phyloP scores from a whole-genome alignment of 345 rosid species.

The Adansonia digitata region DNA sequence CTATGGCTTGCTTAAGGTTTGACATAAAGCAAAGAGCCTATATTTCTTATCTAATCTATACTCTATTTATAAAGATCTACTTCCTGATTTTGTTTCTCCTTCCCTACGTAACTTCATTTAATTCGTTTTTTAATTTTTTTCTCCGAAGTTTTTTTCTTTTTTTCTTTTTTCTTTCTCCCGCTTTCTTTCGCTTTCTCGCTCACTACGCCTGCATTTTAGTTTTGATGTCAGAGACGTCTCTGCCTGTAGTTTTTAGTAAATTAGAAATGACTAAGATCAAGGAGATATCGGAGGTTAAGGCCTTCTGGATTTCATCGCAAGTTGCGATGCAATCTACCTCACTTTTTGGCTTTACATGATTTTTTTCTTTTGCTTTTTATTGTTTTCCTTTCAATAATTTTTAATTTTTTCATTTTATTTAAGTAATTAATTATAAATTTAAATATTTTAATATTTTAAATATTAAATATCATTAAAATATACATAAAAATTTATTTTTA shows the following conservation, averaged over 20 bases:
- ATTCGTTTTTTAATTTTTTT: background rate
- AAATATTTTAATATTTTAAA: too few species aligned
- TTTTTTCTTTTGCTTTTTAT: too few species aligned
- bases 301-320: background rate
- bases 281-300: background rate
- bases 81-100: background rate
- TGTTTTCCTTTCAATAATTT: too few species aligned
- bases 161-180: too few species aligned
- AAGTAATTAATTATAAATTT: too few species aligned
- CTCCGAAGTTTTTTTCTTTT: background rate
- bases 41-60: too few species aligned
- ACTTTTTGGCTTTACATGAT: too few species aligned
- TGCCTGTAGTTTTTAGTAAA: background rate
- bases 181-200: slow-evolving; percentile 10
- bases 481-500: too few species aligned
- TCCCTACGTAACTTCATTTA: background rate
- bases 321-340: too few species aligned
- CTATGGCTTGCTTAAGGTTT: slow-evolving; percentile 24
- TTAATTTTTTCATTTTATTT: too few species aligned
- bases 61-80: background rate
- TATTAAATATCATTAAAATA: too few species aligned
- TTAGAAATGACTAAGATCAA: background rate
- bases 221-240: background rate
- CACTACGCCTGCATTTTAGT: background rate
- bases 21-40: slow-evolving; percentile 30